Evolutionary conservation across 768 basidiomycete species (phyloP), one percentile per base, ranked within the genome.

Genomic region (Coprinopsis strossmayeri): DNA sequence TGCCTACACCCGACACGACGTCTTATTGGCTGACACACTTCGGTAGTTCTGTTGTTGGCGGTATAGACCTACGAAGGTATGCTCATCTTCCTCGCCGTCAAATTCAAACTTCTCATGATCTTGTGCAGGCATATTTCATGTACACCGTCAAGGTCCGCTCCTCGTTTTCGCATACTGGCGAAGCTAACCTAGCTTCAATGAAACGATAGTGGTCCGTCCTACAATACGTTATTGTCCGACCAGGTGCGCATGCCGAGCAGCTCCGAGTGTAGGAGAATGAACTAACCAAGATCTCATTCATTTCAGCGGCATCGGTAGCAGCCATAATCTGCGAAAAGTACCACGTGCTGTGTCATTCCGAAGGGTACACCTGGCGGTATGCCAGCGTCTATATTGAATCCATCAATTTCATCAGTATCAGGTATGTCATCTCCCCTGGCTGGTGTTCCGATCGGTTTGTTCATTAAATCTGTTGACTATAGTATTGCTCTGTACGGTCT

Each of bases 401-500:
- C 1, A 69, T 91, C 42, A 86, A 90, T 61, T 91, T 88, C 53
- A 71, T 83, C 52, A 90, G 87, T 55, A 93, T 94, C 60, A 86
- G 83, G 82, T 88, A 17, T 21, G 17, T 44, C 17, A 41, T 34
- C n/a, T n/a, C n/a, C n/a, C n/a, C n/a, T n/a, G n/a, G 18, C 15
- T 25, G n/a, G 25, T 30, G 42, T 25, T 40, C 21, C 25, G 13
- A 32, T 13, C 15, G 40, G 18, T n/a, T 34, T 21, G 20, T 45
- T 30, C 28, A n/a, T n/a, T n/a, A n/a, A n/a, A n/a, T n/a, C 17
- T 47, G 39, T 12, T 42, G 18, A 32, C 38, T 35, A n/a, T 30
- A 89, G 87, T 57, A 60, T 94, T 32, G 92, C 93, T 1, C 71
- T 95, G 2, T 94, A 95, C 57, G 93, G 91, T 5, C 69, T 96